Evolutionary conservation across 805 yeast genomes (phyloP), one percentile per base, ranked within the genome.

Genomic region (Saccharomycopsis sp.): DNA sequence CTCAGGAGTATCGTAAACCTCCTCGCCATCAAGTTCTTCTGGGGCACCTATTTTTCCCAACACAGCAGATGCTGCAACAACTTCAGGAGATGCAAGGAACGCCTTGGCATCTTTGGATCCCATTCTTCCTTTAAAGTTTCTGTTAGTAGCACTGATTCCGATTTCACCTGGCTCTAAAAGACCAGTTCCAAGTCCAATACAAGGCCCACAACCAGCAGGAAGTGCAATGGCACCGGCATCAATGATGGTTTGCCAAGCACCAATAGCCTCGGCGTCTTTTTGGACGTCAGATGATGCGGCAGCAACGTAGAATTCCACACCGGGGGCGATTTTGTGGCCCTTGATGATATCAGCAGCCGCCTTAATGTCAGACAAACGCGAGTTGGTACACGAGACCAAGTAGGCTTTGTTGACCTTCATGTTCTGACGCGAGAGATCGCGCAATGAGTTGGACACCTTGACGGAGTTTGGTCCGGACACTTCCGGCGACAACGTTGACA

Each of bases 171-270:
- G 93, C 73, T 94, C 85, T 65, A 94, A 77, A 64, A 94, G 77
- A 54, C 99, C 99, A 29, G 96, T 80, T 58, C 99, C 99, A 58
- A 94, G 78, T 42, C 99, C 99, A 69, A 94, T 94, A 77, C 99
- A 94, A 23, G 99, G 99, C 52, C 99, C 99, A 76, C 99, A 94
- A 22, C 99, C 99, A 15, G 99, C 96, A 20, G 98, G 98, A 66
- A 94, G 81, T 41, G 97, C 89, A 66, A 76, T 88, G 60, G 97
- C 96, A 56, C 99, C 99, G 8, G 98, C 97, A 58, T 86, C 93
- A 53, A 94, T 68, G 59, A 94, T 78, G 20, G 83, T 83, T 67
- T 91, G 80, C 99, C 99, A 96, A 15, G 96, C 96, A 58, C 99
- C 99, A 51, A 74, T 76, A 41, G 83, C 81, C 74, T 88, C 96